phyloP scores from a whole-genome alignment of 2,329 filamentous ascomycete genomes.

The Delphinella strobiligena region DNA sequence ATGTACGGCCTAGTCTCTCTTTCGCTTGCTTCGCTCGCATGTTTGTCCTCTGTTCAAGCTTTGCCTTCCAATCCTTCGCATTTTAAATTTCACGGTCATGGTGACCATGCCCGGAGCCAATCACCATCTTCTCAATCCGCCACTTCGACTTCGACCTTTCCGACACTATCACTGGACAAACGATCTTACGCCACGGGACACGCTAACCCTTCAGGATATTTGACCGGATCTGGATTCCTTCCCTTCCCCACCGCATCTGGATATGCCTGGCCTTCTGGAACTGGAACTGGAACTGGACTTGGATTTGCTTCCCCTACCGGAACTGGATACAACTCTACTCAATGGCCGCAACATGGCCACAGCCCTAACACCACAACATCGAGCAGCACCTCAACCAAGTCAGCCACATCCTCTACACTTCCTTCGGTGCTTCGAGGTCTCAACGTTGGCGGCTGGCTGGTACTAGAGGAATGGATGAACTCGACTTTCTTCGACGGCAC shows the following conservation, averaged over 20 bases:
- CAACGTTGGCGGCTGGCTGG: conserved; percentile 26
- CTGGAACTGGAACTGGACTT: conserved; percentile 8
- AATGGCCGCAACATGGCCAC: neutral
- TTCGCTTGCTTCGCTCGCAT: conserved; percentile 8
- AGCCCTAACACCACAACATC: neutral
- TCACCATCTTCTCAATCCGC: conserved; percentile 2
- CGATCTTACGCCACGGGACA: too few species aligned
- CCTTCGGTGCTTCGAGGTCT: conserved; percentile 19
- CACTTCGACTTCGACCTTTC: conserved; percentile 5
- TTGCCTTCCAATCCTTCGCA: conserved; percentile 6
- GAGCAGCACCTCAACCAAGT: neutral
- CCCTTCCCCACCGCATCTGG: conserved; percentile 7
- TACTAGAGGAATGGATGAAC: conserved; percentile 26
- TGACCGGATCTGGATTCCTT: conserved; percentile 2
- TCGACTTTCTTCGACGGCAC: conserved; percentile 21
- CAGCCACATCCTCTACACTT: conserved; percentile 1
- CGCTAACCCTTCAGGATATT: neutral
- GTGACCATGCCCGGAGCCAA: conserved; percentile 5
- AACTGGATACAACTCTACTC: conserved; percentile 6
- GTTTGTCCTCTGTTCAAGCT: conserved; percentile 5
- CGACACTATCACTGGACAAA: neutral
- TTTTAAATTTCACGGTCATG: conserved; percentile 4
- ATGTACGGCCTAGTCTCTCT: conserved; percentile 7
- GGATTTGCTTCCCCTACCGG: conserved; percentile 6
- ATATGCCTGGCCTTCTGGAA: conserved; percentile 9